These are phyloP conservation scores for Lanzia echinophila DNA, from an alignment of 2,329 filamentous ascomycete species.

Conservation along the genomic window DNA sequence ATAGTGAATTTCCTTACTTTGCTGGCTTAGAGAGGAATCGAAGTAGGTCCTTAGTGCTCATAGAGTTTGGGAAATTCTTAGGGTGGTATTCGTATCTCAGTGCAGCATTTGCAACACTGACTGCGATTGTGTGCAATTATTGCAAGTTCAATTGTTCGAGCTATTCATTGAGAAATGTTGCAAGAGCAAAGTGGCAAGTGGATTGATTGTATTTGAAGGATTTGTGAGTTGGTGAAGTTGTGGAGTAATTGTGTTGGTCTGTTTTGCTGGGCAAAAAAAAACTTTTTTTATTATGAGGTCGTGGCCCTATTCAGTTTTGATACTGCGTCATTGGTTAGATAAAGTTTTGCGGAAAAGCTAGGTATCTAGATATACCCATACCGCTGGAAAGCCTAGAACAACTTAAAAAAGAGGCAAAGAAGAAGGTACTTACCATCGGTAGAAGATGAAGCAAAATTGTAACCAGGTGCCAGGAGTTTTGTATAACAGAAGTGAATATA, in stretches of 20 bases:
- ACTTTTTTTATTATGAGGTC: slow-evolving; percentile 1
- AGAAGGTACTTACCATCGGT: too few relatives aligned
- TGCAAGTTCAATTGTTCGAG: slow-evolving; percentile 5
- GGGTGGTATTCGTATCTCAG: not conserved
- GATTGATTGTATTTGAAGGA: not conserved
- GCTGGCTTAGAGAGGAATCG: slow-evolving; percentile 91
- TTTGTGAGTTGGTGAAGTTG: slow-evolving; percentile 1
- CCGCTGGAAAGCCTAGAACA: too few relatives aligned
- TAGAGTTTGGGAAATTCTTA: slow-evolving; percentile 47
- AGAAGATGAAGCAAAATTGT: too few relatives aligned
- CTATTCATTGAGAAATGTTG: slow-evolving; percentile 5
- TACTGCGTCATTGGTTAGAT: slow-evolving; percentile 8
- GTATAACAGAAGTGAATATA: too few relatives aligned
- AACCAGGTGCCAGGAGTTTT: too few relatives aligned
- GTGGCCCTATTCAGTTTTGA: not conserved
- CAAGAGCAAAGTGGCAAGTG: not conserved
- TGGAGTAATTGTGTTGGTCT: not conserved
- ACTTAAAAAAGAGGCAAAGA: too few relatives aligned
- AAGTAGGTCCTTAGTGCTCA: slow-evolving; percentile 86
- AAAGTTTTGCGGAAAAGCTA: too few relatives aligned
- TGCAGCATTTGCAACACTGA: not conserved
- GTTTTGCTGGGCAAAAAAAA: slow-evolving; percentile 7
- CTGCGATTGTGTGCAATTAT: slow-evolving; percentile 8
- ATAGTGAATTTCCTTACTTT: slow-evolving; percentile 56
- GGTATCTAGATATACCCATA: too few relatives aligned